Conservation (phyloP, 2,329 filamentous ascomycete species). For the Xylariomycetidae sp. region DNA sequence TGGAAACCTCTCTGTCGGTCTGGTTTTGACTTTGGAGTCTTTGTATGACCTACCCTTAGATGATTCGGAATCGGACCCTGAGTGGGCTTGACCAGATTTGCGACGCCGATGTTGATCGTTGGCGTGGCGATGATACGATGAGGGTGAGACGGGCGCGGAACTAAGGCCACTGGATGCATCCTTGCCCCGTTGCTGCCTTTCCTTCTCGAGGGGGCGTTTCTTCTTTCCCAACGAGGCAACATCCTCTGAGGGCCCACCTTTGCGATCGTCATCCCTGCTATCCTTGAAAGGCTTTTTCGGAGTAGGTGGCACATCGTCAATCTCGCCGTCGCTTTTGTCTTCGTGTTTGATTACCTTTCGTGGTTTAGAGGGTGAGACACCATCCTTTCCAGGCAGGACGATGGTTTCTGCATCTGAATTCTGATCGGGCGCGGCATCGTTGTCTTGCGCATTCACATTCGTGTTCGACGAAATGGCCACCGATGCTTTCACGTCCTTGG, state of each 20-base stretch:
- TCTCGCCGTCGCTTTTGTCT: conserved; percentile 55
- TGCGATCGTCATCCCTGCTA: conserved; percentile 21
- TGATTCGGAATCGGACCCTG: conserved; percentile 54
- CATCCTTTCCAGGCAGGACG: conserved; percentile 61
- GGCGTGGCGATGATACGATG: conserved; percentile 30
- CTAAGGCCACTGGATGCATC: conserved; percentile 53
- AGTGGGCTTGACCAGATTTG: conserved; percentile 33
- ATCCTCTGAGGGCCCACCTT: conserved; percentile 26
- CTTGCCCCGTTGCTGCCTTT: conserved; percentile 38
- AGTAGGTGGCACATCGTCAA: conserved; percentile 28
- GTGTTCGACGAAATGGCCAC: conserved; percentile 24
- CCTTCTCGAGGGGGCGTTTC: conserved; percentile 45
- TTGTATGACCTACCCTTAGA: conserved; percentile 41
- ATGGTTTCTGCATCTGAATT: conserved; percentile 71
- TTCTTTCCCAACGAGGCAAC: conserved; percentile 40
- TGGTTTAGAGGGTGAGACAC: conserved; percentile 58
- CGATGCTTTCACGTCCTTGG: conserved; percentile 27
- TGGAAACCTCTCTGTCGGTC: conserved; percentile 41
- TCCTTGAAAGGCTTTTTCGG: conserved; percentile 33
- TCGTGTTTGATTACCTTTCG: conserved; percentile 63
- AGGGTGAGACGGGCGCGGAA: conserved; percentile 54
- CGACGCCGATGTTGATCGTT: conserved; percentile 32
- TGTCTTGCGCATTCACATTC: conserved; percentile 39
- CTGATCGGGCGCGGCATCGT: conserved; percentile 45
- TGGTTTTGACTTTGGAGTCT: conserved; percentile 43